Conservation (phyloP, 139 green algal genomes). For the Chlamydomonas schloesseri region DNA sequence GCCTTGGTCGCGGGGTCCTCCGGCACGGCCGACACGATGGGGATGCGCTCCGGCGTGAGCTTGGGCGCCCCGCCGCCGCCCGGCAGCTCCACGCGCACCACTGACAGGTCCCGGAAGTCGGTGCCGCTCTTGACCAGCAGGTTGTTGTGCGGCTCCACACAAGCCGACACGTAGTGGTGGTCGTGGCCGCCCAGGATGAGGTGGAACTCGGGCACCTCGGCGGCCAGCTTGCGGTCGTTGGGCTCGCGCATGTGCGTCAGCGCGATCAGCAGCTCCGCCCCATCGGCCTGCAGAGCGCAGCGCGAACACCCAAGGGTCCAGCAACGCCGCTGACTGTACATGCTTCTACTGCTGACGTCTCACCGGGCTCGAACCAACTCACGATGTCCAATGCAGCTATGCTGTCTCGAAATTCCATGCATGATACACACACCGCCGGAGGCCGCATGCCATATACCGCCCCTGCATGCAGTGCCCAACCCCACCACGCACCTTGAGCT, state of each 20-base stretch:
- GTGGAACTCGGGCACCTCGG: constrained; percentile 71
- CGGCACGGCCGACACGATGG: not conserved
- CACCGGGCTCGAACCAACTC: too few species aligned
- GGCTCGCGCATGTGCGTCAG: constrained; percentile 85
- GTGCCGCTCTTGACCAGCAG: constrained; percentile 71
- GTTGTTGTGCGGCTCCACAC: constrained; percentile 61
- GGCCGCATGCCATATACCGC: too few species aligned
- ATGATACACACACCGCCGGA: too few species aligned
- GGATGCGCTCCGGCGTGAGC: constrained; percentile 54
- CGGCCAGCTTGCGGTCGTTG: constrained; percentile 68
- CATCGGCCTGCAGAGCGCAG: constrained; percentile 38
- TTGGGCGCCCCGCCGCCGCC: not conserved
- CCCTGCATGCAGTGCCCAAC: not conserved
- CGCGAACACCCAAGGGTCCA: too few species aligned
- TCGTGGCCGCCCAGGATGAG: constrained; percentile 84
- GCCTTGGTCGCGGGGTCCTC: not conserved
- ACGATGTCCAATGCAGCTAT: too few species aligned
- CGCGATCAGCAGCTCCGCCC: constrained; percentile 77
- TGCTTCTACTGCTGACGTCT: too few species aligned
- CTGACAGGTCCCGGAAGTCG: constrained; percentile 55
- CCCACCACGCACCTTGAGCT: constrained; percentile 55
- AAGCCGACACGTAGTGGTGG: constrained; percentile 71
- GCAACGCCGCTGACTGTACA: too few species aligned
- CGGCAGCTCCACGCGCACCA: constrained; percentile 29
- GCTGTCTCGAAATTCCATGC: too few species aligned